Conservation (phyloP, 148 eudicot genomes). For the Dysphania ambrosioides region DNA sequence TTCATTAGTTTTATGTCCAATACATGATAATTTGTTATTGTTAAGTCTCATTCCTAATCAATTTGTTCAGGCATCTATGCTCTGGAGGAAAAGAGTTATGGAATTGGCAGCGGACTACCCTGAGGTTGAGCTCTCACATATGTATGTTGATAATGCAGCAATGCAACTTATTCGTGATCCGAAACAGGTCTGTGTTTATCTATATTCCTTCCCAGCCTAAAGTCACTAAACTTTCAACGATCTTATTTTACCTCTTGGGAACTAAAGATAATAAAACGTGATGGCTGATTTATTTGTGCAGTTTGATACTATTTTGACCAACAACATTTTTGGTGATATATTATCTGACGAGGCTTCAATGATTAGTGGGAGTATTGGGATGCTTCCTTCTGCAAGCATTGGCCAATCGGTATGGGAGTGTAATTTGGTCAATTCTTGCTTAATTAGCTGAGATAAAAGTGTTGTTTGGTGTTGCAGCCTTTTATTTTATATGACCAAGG, state of each 20-base stretch:
- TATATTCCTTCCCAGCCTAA: background rate
- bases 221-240: background rate
- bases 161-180: slow-evolving; percentile 98
- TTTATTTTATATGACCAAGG: slow-evolving; percentile 5
- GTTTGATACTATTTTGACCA: slow-evolving; percentile 95
- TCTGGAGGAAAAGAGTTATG: slow-evolving; percentile 83
- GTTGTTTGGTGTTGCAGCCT: background rate
- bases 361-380: slow-evolving; percentile 95
- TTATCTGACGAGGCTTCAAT: slow-evolving; percentile 95
- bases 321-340: slow-evolving; percentile 93
- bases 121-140: slow-evolving; percentile 93
- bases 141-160: slow-evolving; percentile 98
- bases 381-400: slow-evolving; percentile 97
- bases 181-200: slow-evolving; percentile 55
- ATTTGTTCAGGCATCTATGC: slow-evolving; percentile 81
- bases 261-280: background rate
- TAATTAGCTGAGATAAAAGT: background rate
- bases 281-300: slow-evolving; percentile 33
- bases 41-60: background rate
- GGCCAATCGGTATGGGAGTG: slow-evolving; percentile 56
- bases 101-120: slow-evolving; percentile 76
- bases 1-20: background rate
- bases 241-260: background rate
- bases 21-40: background rate
- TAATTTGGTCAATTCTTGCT: background rate